phyloP scores from a whole-genome alignment of 768 basidiomycete genomes.

The Strobilomyces dryophilus region DNA sequence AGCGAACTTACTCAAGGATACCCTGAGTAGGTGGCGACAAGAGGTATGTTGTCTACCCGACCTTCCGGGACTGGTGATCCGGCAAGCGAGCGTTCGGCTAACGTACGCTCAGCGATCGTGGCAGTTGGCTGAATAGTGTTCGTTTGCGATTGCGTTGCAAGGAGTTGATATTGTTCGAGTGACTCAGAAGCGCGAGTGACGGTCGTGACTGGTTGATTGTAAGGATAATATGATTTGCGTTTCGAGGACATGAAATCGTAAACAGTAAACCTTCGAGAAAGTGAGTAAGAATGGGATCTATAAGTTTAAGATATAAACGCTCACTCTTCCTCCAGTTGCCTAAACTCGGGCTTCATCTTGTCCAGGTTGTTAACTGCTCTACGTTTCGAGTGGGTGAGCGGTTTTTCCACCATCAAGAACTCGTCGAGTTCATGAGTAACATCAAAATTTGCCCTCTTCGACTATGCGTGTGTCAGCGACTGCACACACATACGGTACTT shows the following conservation, averaged over 20 bases:
- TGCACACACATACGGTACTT: background rate
- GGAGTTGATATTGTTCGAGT: constrained; percentile 24
- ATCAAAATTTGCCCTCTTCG: constrained; percentile 97
- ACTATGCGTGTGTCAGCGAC: constrained; percentile 41
- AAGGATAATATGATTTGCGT: constrained; percentile 84
- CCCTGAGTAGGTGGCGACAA: constrained; percentile 23
- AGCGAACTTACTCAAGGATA: constrained; percentile 4
- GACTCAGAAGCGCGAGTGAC: constrained; percentile 28
- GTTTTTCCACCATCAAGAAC: constrained; percentile 95
- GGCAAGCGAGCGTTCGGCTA: constrained; percentile 39
- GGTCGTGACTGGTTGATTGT: constrained; percentile 58
- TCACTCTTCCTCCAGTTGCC: constrained; percentile 91
- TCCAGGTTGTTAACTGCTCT: constrained; percentile 83
- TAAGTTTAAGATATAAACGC: constrained; percentile 21
- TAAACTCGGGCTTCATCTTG: constrained; percentile 86
- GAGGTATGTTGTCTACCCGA: constrained; percentile 42
- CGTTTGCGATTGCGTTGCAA: constrained; percentile 33
- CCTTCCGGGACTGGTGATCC: constrained; percentile 36
- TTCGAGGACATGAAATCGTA: constrained; percentile 78
- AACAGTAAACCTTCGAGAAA: constrained; percentile 67
- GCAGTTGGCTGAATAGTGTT: constrained; percentile 41
- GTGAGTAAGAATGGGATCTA: constrained; percentile 9
- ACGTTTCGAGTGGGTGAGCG: constrained; percentile 90
- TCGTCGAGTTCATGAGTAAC: constrained; percentile 97
- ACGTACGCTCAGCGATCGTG: constrained; percentile 38